phyloP scores from a whole-genome alignment of 2,329 filamentous ascomycete genomes.

The Drechslerella coelobrocha region DNA sequence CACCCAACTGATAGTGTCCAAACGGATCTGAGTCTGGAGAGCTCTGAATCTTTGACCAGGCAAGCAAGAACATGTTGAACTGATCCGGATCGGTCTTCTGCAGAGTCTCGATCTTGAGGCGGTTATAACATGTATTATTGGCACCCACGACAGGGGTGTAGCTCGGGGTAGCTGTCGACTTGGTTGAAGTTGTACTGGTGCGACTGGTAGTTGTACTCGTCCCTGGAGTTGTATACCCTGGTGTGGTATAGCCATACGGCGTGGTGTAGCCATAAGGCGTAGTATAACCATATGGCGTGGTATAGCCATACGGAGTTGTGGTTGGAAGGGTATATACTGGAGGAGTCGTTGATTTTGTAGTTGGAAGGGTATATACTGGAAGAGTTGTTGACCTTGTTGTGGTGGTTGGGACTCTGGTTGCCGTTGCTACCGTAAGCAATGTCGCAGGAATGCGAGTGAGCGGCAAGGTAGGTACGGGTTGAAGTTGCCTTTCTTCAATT shows the following conservation, averaged over 20 bases:
- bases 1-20: constrained; percentile 51
- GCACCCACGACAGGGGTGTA: constrained; percentile 44
- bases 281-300: constrained; percentile 2
- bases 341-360: constrained; percentile 9
- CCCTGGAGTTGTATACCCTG: constrained; percentile 16
- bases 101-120: constrained; percentile 47
- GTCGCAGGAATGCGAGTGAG: constrained; percentile 1
- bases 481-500: not conserved
- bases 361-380: constrained; percentile 8
- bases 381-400: constrained; percentile 6
- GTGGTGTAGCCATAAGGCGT: constrained; percentile 11
- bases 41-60: constrained; percentile 47
- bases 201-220: constrained; percentile 9
- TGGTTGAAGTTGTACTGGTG: constrained; percentile 15
- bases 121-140: constrained; percentile 44
- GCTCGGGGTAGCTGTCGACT: constrained; percentile 23
- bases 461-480: not conserved
- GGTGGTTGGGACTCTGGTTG: constrained; percentile 2
- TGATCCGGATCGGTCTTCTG: constrained; percentile 39
- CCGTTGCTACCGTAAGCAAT: not conserved
- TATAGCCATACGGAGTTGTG: constrained; percentile 4
- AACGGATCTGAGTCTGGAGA: constrained; percentile 50
- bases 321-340: not conserved
- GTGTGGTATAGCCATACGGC: constrained; percentile 20
- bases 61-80: constrained; percentile 53